Evolutionary conservation across 148 eudicot genomes (phyloP), one percentile per base, ranked within the genome.

Genomic region (Rhododendron molle): DNA sequence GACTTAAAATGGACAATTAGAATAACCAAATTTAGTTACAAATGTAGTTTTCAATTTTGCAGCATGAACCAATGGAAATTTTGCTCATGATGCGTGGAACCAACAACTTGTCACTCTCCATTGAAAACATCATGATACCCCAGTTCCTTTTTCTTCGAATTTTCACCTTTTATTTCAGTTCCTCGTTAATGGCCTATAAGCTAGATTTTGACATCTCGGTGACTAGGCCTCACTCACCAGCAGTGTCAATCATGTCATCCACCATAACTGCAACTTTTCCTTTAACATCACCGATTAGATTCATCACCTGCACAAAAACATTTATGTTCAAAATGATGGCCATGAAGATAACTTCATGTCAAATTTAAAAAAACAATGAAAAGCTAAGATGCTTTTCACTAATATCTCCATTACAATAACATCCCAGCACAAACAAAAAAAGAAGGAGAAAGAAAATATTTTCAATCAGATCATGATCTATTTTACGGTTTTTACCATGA

Each of bases 201-300:
- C 38, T 13, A 15, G 69, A 44, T 34, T 62, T 60, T 58, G 14
- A 83, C 73, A 82, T 74, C 43, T 56, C 23, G 43, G 50, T 21
- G 46, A 83, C 58, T 32, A 50, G 16, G 74, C 78, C 92, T 90
- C 82, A 96, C 99, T 91, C 82, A 96, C 99, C 99, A 85, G 98
- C 99, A 40, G 99, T 96, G 89, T 96, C 99, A 88, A 96, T 96
- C 99, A 96, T 96, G 86, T 96, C 99, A 90, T 96, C 99, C 82
- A 96, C 93, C 99, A 96, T 93, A 46, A 96, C 98, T 54, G 99
- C 99, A 36, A 96, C 99, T 89, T 96, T 96, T 83, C 99, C 99
- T 89, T 89, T 95, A 46, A 96, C 99, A 90, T 96, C 99, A 81
- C 99, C 99, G 86, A 96, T 96, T 89, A 96, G 88, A 91, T 96